phyloP scores from a whole-genome alignment of 179 eudicot genomes.

The Monotropa hypopitys region DNA sequence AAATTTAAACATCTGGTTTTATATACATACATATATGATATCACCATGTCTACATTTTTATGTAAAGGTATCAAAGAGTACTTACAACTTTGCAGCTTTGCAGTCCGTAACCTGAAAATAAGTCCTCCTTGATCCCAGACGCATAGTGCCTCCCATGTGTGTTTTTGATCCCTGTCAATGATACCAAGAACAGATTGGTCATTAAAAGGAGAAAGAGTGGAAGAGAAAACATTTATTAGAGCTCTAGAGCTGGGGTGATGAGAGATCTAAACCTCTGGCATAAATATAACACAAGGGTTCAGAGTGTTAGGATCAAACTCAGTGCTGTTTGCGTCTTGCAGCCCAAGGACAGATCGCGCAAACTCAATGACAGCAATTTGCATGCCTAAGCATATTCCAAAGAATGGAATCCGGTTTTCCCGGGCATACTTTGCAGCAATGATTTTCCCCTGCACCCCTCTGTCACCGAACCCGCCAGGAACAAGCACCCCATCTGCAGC shows the following conservation, averaged over 20 bases:
- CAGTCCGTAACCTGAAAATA: conserved; percentile 54
- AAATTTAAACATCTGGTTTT: not conserved
- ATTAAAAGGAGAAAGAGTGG: not conserved
- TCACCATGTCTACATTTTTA: not conserved
- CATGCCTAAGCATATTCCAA: conserved; percentile 97
- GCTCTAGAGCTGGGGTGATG: not conserved
- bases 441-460: conserved; percentile 90
- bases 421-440: conserved; percentile 88
- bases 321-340: conserved; percentile 75
- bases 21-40: not conserved
- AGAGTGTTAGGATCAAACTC: conserved; percentile 62
- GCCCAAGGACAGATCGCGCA: conserved; percentile 69
- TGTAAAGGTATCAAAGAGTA: not conserved
- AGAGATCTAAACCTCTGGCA: conserved; percentile 71
- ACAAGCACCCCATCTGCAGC: conserved; percentile 75
- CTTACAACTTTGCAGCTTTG: conserved; percentile 77
- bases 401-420: conserved; percentile 60
- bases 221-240: not conserved
- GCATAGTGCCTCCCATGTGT: conserved; percentile 98
- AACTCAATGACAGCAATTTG: conserved; percentile 91
- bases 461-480: conserved; percentile 93
- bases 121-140: conserved; percentile 93
- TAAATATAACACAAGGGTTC: conserved; percentile 76
- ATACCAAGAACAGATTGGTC: not conserved
- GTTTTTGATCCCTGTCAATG: conserved; percentile 76